Conservation (phyloP, 2,329 filamentous ascomycete species). For the Aspergillus ibericus region DNA sequence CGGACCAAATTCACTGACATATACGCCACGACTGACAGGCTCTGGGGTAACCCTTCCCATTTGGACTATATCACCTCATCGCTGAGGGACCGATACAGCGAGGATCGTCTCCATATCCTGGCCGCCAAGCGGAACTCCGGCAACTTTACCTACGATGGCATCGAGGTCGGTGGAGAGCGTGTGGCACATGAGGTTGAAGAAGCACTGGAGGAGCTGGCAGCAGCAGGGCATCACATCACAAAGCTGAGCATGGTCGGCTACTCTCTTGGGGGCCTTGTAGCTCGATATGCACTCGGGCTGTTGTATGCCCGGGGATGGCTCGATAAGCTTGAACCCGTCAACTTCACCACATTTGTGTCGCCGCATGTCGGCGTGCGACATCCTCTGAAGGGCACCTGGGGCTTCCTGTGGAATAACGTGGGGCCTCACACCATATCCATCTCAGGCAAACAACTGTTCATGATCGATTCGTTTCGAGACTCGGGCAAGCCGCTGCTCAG, state of each 20-base stretch:
- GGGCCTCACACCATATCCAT: conserved; percentile 77
- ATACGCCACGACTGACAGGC: conserved; percentile 33
- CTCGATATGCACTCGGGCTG: conserved; percentile 82
- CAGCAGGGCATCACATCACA: conserved; percentile 67
- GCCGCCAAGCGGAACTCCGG: conserved; percentile 58
- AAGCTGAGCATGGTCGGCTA: conserved; percentile 89
- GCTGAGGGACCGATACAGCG: conserved; percentile 51
- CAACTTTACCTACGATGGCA: conserved; percentile 64
- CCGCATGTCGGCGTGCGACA: conserved; percentile 77
- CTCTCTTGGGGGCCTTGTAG: conserved; percentile 82
- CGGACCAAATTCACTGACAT: not conserved
- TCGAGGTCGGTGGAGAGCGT: conserved; percentile 68
- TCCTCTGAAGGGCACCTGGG: conserved; percentile 65
- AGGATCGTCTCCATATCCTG: conserved; percentile 57
- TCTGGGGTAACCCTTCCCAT: conserved; percentile 63
- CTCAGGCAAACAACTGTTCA: conserved; percentile 84
- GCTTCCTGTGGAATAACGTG: conserved; percentile 76
- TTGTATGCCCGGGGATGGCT: conserved; percentile 79
- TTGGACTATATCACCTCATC: conserved; percentile 55
- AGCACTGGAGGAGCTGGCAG: conserved; percentile 54
- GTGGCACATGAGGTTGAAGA: conserved; percentile 64
- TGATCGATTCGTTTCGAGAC: conserved; percentile 79
- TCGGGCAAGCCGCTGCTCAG: conserved; percentile 78
- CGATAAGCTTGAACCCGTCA: conserved; percentile 78
- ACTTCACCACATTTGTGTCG: conserved; percentile 90